Base-by-base conservation (phyloP, 108 stramenopile genomes). In the Aurantiochytrium sp. region DNA sequence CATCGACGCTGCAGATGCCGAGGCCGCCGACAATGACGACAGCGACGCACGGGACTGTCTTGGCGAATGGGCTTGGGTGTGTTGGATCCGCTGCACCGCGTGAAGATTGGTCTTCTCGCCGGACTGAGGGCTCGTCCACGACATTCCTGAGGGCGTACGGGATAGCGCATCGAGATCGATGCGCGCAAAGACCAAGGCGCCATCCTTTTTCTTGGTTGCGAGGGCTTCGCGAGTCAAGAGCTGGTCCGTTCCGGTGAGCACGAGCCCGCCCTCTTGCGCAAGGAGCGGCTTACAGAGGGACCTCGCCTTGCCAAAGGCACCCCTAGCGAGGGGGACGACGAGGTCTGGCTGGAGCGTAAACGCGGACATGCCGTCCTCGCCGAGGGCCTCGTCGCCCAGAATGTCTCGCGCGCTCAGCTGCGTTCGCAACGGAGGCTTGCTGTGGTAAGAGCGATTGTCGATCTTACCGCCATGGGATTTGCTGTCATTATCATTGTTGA, bases 191-290 rank as follows among this genome's bases (percentile, higher is more conserved):
- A 65, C 6, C 8, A 65, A 10, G 27, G 59, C 59, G 10, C 59
- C 59, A 19, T 65, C 59, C 59, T 65, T 65, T 65, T 65, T 65
- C 59, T 65, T 65, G 59, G 59, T 65, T 12, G 59, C 59, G 27
- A 65, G 34, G 8, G 59, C 59, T 27, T 65, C 59, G 8, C 59
- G 15, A 17, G 59, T 65, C 6, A 65, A 19, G 24, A 65, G 59
- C 59, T 65, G 59, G 24, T 65, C 59, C 34, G 59, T 65, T 8
- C 59, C 59, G 0, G 59, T 65, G 34, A 65, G 8, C 8, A 65
- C 34, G 8, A 65, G 10, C 6, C 34, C 10, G 15, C 27, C 34
- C 10, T 65, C 24, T 2, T 65, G 22, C 19, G 59, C 59, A 24
- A 65, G 27, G 10, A 65, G 59, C 32, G 59, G 59, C 34, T 65